Evolutionary conservation across 2,329 filamentous ascomycete genomes (phyloP).

Genomic region (Beauveria rudraprayagi): DNA sequence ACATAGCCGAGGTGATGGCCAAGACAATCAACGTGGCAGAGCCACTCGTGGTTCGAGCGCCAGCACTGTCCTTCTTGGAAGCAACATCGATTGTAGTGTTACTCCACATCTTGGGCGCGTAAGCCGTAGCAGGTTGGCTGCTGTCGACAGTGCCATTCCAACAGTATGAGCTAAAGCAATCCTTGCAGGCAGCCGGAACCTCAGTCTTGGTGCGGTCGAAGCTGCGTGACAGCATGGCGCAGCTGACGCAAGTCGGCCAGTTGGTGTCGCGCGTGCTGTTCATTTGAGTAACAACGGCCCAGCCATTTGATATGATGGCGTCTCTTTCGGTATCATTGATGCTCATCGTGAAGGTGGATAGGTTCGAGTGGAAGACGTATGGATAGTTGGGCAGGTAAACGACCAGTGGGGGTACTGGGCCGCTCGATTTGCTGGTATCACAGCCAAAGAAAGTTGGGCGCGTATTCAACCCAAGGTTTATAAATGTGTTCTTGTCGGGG

Average conservation of each 20-base stretch:
- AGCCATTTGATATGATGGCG: constrained; percentile 78
- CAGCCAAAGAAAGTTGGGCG: constrained; percentile 59
- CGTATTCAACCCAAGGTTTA: constrained; percentile 50
- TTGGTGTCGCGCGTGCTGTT: constrained; percentile 66
- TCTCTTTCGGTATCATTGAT: constrained; percentile 63
- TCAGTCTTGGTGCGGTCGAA: constrained; percentile 60
- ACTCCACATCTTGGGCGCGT: constrained; percentile 3
- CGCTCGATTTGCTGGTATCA: constrained; percentile 46
- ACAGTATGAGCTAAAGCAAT: constrained; percentile 79
- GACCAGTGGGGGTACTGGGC: constrained; percentile 53
- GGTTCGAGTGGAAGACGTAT: constrained; percentile 69
- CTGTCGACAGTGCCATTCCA: constrained; percentile 69
- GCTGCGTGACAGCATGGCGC: constrained; percentile 73
- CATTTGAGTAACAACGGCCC: constrained; percentile 71
- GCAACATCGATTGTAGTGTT: constrained; percentile 3
- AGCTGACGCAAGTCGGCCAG: constrained; percentile 82
- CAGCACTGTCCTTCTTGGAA: background rate
- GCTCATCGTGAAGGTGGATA: constrained; percentile 63
- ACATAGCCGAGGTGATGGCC: background rate
- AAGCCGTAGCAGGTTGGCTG: constrained; percentile 15
- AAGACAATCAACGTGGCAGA: background rate
- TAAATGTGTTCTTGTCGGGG: constrained; percentile 46
- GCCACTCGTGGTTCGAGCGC: background rate
- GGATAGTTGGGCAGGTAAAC: constrained; percentile 78
- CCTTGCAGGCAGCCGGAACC: constrained; percentile 62